Conservation (phyloP, 148 eudicot genomes). For the Rhododendron mucronatum region DNA sequence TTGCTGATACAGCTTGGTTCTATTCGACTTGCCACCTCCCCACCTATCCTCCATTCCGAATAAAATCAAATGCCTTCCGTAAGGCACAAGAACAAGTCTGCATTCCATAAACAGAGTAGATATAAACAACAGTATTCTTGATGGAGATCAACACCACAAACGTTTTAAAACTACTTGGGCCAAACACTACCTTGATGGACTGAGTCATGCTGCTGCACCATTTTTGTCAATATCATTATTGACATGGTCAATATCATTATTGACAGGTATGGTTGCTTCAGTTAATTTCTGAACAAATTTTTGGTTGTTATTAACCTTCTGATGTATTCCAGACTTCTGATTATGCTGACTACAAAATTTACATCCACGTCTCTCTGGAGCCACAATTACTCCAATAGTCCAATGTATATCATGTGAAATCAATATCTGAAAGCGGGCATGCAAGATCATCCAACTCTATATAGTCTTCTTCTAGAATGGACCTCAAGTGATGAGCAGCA, state of each 20-base stretch:
- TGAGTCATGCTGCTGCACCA: not conserved
- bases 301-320: not conserved
- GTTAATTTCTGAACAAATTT: not conserved
- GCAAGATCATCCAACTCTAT: slow-evolving; percentile 46
- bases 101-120: not conserved
- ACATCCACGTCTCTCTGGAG: not conserved
- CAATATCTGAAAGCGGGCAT: slow-evolving; percentile 18
- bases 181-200: slow-evolving; percentile 4
- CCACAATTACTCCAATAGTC: not conserved
- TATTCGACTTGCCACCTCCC: not conserved
- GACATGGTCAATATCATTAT: not conserved
- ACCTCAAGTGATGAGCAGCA: slow-evolving; percentile 14
- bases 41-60: not conserved
- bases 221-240: slow-evolving; percentile 7
- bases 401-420: slow-evolving; percentile 10
- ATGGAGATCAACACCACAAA: not conserved
- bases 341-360: not conserved
- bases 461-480: slow-evolving; percentile 35
- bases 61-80: not conserved
- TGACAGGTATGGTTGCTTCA: not conserved
- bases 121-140: not conserved
- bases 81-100: slow-evolving; percentile 13
- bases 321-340: not conserved
- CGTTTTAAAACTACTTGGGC: not conserved
- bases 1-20: not conserved